These are phyloP conservation scores for Vicia villosa DNA, from an alignment of 306 rosid species.

Conservation along the genomic window DNA sequence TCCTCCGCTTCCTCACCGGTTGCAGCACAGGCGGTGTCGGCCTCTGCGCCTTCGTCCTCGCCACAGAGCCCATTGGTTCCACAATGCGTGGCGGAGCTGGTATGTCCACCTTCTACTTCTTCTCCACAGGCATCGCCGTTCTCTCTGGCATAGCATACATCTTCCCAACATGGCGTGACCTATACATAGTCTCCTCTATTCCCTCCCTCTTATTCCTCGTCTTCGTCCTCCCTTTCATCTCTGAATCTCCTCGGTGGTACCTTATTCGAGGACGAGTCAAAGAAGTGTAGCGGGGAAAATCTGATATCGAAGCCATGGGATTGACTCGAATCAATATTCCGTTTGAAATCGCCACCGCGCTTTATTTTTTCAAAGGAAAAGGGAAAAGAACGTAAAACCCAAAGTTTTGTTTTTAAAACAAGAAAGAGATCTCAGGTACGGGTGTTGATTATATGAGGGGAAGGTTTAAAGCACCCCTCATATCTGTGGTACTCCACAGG, in stretches of 20 bases:
- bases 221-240: conserved; percentile 62
- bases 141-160: conserved; percentile 70
- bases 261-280: conserved; percentile 63
- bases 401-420: too few species aligned
- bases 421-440: too few species aligned
- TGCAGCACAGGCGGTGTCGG: conserved; percentile 87
- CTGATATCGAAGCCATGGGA: too few species aligned
- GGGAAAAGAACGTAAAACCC: too few species aligned
- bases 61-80: conserved; percentile 84
- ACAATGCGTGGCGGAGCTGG: conserved; percentile 70
- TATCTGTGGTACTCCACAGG: too few species aligned
- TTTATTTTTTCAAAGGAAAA: too few species aligned
- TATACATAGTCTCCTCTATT: conserved; percentile 71
- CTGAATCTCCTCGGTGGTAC: conserved; percentile 95
- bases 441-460: too few species aligned
- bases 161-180: conserved; percentile 71
- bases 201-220: conserved; percentile 73
- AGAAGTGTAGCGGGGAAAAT: too few species aligned
- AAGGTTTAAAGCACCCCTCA: too few species aligned
- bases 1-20: conserved; percentile 85
- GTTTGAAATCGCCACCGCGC: too few species aligned
- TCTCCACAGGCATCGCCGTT: conserved; percentile 74
- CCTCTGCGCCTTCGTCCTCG: conserved; percentile 82
- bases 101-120: conserved; percentile 94
- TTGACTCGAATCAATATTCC: too few species aligned